Base-by-base conservation (phyloP, 2,329 filamentous ascomycete species). In the Emergomyces africanus region DNA sequence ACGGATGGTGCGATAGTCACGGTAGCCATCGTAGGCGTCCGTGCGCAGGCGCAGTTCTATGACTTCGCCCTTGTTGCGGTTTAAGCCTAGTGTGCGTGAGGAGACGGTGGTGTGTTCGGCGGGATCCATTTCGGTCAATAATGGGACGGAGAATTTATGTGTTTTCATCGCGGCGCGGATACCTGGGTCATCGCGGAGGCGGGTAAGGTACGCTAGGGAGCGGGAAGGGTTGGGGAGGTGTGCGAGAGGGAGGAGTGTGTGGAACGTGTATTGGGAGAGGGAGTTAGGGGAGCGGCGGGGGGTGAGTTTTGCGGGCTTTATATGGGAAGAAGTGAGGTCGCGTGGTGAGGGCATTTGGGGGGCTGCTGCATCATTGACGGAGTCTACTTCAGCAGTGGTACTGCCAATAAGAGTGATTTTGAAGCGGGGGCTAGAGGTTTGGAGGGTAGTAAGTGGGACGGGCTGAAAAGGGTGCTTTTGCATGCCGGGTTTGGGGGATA, bases 41-140 rank as follows among this genome's bases (percentile, higher is more conserved):
- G 94, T 97, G n/a, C 94, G 79, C 41, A 99, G 75, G 0, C 94
- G 79, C 62, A 99, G 74, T 78, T 97, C 91, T 59, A 99, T 96
- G 0, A 90, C 89, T 71, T 96, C 87, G 61, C 94, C 94, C 2
- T 79, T 74, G 69, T 97, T 96, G 12, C 90, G 79, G 70, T 99
- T 99, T 46, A 97, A 72, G 0, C 94, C 94, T 0, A 97, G 75
- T 1, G 89, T 91, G 50, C 89, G 81, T 55, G 85, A 85, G n/a
- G 94, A 87, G 67, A 89, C 86, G 3, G 83, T 88, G 0, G 91
- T 96, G 72, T 96, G 84, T 64, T 86, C 81, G 0, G 86, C 79
- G 0, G 94, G 94, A 66, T 99, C 88, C 92, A 99, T 97, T 74
- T 99, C 94, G 0, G 91, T 96, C 30, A 99, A 79, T 2, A 97